Evolutionary conservation across 1,139 yeast species (phyloP), one percentile per base, ranked within the genome.

Genomic region (Geotrichum restrictum): DNA sequence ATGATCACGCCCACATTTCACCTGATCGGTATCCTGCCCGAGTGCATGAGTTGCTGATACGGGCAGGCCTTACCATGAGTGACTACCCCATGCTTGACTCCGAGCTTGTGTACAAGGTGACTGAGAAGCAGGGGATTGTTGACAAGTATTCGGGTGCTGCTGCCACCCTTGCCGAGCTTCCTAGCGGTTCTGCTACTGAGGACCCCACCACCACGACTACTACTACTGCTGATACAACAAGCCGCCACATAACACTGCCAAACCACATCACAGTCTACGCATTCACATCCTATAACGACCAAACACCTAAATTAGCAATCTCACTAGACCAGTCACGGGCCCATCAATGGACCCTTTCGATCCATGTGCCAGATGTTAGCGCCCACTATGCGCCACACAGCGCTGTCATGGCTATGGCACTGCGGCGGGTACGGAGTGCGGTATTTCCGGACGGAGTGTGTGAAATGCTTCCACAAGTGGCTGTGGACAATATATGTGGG

Each of bases 281-380:
- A 3, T 37, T 52, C 33, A 32, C 29, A 1, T 40, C 42, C 14
- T 33, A 27, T n/a, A n/a, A 34, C 29, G 38, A 22, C 8, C 29
- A 5, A 2, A 13, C 24, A 18, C 43, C 55, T 4, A 33, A 41
- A n/a, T 27, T 48, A n/a, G 55, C 55, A 10, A 32, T 52, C n/a
- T 50, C 56, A 2, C 54, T 53, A 11, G 52, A 53, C 37, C 49
- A 39, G 40, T 19, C 49, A 10, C 19, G 39, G 4, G 33, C 41
- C 6, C 27, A 36, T 19, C 27, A 8, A 14, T 36, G 51, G 48
- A 29, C 14, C n/a, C 19, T 53, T 2, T 51, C 43, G 16, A 44
- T 53, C 18, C 56, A 53, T 31, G 49, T 53, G 10, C 56, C 56
- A 3, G 48, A 53, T 32, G 13, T 45, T n/a, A 40, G 49, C n/a